Evolutionary conservation across 2,329 filamentous ascomycete genomes (phyloP).

Genomic region (Daldinia sp.): DNA sequence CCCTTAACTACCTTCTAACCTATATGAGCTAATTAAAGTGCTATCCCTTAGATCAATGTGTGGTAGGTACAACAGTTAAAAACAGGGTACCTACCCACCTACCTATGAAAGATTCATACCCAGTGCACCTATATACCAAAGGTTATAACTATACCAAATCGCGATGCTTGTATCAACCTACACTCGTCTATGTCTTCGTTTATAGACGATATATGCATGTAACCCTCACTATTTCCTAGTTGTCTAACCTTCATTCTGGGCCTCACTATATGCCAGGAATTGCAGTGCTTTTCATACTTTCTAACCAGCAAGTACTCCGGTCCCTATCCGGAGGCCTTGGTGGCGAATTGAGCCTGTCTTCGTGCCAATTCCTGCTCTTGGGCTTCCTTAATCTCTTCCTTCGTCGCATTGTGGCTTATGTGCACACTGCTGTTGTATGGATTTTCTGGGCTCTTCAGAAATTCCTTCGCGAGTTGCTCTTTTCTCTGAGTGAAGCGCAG

Average conservation of each 20-base stretch:
- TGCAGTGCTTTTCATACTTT: background rate
- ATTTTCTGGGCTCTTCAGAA: conserved; percentile 94
- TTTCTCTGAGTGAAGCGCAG: conserved; percentile 86
- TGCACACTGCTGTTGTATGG: conserved; percentile 86
- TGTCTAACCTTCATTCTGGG: no score
- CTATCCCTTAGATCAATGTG: no score
- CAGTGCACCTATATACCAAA: no score
- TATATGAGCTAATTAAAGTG: background rate
- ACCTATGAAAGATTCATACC: no score
- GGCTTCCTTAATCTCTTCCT: conserved; percentile 78
- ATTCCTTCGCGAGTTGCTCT: conserved; percentile 88
- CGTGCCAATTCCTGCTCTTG: conserved; percentile 75
- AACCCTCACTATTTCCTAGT: no score
- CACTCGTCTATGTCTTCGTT: no score
- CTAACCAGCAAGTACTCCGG: conserved; percentile 10
- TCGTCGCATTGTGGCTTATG: conserved; percentile 80
- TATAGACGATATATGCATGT: no score
- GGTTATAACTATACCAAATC: no score
- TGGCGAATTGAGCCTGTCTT: conserved; percentile 50
- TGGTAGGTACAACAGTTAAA: no score
- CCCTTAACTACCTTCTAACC: background rate
- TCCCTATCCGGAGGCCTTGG: conserved; percentile 24
- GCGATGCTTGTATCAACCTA: no score
- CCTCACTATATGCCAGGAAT: no score
- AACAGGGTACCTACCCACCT: no score